These are phyloP conservation scores for Theobroma cacao DNA, from an alignment of 345 rosid species.

Conservation along the genomic window DNA sequence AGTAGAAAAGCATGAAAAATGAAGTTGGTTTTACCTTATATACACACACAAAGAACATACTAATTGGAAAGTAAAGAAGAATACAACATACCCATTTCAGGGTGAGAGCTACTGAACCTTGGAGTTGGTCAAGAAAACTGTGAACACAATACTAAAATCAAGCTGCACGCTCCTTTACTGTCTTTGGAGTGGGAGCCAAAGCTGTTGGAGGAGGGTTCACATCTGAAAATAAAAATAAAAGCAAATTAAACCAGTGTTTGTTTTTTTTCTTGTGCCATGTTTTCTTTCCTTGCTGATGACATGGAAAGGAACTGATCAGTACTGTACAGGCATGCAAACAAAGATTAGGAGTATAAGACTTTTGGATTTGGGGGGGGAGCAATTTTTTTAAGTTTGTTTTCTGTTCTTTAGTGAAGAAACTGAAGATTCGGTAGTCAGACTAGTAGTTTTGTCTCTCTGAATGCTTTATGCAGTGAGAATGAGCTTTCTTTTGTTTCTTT, in stretches of 20 bases:
- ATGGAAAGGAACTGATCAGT: constrained; percentile 30
- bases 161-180: too few species aligned
- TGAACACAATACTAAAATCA: too few species aligned
- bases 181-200: neutral
- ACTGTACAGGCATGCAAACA: constrained; percentile 42
- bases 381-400: constrained; percentile 30
- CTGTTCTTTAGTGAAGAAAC: constrained; percentile 34
- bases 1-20: neutral
- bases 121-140: too few species aligned
- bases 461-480: constrained; percentile 43
- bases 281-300: constrained; percentile 20
- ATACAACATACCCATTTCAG: neutral
- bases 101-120: constrained; percentile 2
- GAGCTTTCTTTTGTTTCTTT: constrained; percentile 36
- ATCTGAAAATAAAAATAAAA: neutral
- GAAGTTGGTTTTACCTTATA: neutral
- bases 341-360: constrained; percentile 20
- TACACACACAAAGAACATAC: too few species aligned
- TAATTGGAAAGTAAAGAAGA: too few species aligned
- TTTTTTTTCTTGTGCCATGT: neutral
- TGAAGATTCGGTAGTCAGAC: constrained; percentile 53
- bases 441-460: constrained; percentile 30
- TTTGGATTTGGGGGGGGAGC: constrained; percentile 25
- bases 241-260: neutral
- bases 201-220: constrained; percentile 6